Percentiles rank a stretch among this genome's conserved stretches.
Conservation (phyloP, 2,329 filamentous ascomycete genomes). For the Phoma sp. region DNA sequence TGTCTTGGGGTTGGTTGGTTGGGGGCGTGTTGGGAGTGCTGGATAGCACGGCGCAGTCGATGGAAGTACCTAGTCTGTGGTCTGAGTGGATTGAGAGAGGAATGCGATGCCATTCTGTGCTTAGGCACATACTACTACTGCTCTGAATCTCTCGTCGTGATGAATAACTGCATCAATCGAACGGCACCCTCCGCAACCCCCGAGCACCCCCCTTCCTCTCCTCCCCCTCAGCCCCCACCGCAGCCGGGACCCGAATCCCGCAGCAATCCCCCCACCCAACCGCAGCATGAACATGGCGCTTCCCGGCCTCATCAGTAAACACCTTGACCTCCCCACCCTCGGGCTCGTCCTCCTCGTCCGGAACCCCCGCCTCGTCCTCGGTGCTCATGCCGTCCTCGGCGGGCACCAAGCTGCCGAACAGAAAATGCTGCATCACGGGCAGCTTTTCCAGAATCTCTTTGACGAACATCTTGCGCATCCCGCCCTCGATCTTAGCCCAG, state of each 20-base stretch:
- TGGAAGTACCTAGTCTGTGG: too few relatives aligned
- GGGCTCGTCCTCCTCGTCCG: constrained; percentile 54
- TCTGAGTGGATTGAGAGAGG: neutral
- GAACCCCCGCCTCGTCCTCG: constrained; percentile 58
- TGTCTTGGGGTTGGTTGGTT: too few relatives aligned
- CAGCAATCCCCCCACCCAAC: constrained; percentile 92
- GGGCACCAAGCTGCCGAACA: constrained; percentile 86
- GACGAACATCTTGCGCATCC: constrained; percentile 97
- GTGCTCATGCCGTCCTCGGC: constrained; percentile 82
- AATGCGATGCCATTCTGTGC: constrained; percentile 3
- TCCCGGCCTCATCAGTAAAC: constrained; percentile 67
- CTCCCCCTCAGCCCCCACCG: constrained; percentile 87
- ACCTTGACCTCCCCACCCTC: constrained; percentile 60
- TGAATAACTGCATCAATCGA: constrained; percentile 63
- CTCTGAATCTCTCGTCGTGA: too few relatives aligned
- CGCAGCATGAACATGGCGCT: constrained; percentile 72
- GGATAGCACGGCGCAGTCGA: too few relatives aligned
- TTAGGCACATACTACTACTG: neutral
- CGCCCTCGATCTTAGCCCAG: constrained; percentile 91
- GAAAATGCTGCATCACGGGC: constrained; percentile 97
- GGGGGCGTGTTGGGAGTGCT: neutral
- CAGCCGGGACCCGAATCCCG: constrained; percentile 95
- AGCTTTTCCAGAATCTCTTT: constrained; percentile 91
- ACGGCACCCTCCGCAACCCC: constrained; percentile 75
- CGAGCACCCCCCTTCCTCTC: constrained; percentile 74